These are phyloP conservation scores for Pachyrhizus erosus DNA, from an alignment of 306 rosid genomes.

Conservation along the genomic window DNA sequence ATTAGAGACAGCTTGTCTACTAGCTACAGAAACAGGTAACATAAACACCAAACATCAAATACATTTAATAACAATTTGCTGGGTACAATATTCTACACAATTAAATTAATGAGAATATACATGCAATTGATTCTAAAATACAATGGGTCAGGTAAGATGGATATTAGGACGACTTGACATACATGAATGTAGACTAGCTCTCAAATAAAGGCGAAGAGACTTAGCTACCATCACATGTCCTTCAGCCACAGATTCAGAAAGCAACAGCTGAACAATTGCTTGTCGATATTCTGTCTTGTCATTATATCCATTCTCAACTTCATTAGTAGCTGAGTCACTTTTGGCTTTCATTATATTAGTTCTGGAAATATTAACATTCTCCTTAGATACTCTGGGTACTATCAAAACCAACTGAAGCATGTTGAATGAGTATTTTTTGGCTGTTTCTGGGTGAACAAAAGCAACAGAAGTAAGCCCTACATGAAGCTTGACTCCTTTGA, in stretches of 20 bases:
- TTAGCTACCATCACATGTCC: constrained; percentile 89
- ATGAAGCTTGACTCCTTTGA: constrained; percentile 65
- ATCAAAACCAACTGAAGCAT: constrained; percentile 74
- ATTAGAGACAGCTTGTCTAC: constrained; percentile 19
- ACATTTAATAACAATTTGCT: constrained; percentile 22
- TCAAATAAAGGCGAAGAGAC: constrained; percentile 80
- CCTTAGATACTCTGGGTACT: constrained; percentile 64
- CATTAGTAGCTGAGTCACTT: constrained; percentile 56
- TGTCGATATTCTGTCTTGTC: constrained; percentile 58
- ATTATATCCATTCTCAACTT: constrained; percentile 52
- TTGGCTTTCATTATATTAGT: constrained; percentile 59
- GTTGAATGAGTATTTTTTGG: constrained; percentile 62
- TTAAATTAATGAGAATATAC: constrained; percentile 25
- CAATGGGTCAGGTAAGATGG: constrained; percentile 36
- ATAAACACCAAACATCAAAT: constrained; percentile 39
- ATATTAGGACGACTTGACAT: constrained; percentile 49
- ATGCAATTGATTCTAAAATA: constrained; percentile 18
- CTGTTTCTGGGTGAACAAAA: constrained; percentile 86
- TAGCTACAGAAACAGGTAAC: constrained; percentile 23
- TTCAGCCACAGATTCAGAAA: constrained; percentile 81
- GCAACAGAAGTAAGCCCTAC: constrained; percentile 84
- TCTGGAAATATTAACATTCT: constrained; percentile 54
- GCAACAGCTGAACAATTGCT: constrained; percentile 67
- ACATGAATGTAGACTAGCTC: constrained; percentile 87
- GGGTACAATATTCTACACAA: constrained; percentile 21